Percentiles rank a stretch among this genome's conserved stretches.
Conservation (phyloP, 2,329 filamentous ascomycete species). For the Colletotrichum orchidophilum region DNA sequence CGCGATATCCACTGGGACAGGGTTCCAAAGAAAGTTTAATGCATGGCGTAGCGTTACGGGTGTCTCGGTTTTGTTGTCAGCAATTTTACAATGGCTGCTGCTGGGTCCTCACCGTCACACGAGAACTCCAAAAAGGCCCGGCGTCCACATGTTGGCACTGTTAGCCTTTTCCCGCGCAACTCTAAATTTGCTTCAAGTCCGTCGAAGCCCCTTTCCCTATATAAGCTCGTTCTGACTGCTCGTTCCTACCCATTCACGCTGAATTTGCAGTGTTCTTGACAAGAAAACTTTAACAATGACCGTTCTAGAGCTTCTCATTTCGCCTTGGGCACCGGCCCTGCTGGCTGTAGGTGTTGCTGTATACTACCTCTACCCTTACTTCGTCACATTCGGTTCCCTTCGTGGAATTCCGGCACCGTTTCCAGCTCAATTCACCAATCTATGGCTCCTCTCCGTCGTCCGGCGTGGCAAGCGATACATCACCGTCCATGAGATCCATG, state of each 20-base stretch:
- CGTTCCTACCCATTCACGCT: not conserved
- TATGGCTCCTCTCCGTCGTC: slow-evolving; percentile 78
- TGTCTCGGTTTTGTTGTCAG: slow-evolving; percentile 2
- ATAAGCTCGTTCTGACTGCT: not conserved
- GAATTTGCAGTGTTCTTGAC: not conserved
- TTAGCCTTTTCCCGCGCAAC: slow-evolving; percentile 1
- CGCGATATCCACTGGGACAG: slow-evolving; percentile 20
- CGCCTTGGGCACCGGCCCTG: slow-evolving; percentile 29
- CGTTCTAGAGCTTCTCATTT: slow-evolving; percentile 18
- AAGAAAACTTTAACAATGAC: slow-evolving; percentile 11
- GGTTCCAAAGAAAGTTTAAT: slow-evolving; percentile 15
- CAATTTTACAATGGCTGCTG: not conserved
- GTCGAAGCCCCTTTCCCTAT: not conserved
- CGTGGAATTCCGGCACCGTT: slow-evolving; percentile 70
- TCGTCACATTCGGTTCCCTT: slow-evolving; percentile 62
- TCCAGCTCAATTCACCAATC: slow-evolving; percentile 73
- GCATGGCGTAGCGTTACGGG: slow-evolving; percentile 1
- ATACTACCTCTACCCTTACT: slow-evolving; percentile 61
- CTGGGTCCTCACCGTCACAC: not conserved
- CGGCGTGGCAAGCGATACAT: slow-evolving; percentile 73
- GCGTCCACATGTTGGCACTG: not conserved
- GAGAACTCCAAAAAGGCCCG: slow-evolving; percentile 6
- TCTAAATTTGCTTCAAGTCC: not conserved
- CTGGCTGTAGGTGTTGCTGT: slow-evolving; percentile 9
- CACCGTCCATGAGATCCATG: slow-evolving; percentile 76